Conservation (phyloP, 2,329 filamentous ascomycete species). For the Colletotrichum acutatum region DNA sequence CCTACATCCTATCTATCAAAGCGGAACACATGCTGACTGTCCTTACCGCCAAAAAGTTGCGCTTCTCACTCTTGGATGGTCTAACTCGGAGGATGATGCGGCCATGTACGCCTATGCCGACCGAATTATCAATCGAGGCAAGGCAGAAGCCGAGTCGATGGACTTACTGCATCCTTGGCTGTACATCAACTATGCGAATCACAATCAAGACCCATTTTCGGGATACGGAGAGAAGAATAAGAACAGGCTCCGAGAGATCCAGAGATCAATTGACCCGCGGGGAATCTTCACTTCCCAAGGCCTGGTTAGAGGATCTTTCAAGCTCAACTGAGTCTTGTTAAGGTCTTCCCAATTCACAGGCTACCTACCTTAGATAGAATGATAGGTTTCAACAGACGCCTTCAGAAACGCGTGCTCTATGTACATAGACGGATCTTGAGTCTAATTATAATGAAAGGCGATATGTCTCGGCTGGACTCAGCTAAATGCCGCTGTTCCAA, state of each 20-base stretch:
- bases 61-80: background rate
- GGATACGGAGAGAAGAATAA: background rate
- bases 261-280: background rate
- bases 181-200: background rate
- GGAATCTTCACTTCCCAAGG: background rate
- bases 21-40: background rate
- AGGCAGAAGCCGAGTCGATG: background rate
- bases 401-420: background rate
- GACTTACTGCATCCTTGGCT: background rate
- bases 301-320: background rate
- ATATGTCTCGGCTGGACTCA: background rate
- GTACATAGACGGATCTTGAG: background rate
- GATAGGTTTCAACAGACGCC: background rate
- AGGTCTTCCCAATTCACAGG: background rate
- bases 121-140: background rate
- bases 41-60: background rate
- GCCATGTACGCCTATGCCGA: background rate
- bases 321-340: background rate
- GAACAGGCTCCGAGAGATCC: background rate
- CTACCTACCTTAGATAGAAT: background rate
- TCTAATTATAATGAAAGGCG: background rate
- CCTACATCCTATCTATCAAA: background rate
- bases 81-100: background rate
- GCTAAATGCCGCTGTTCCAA: background rate
- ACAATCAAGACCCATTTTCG: accelerated